These are phyloP conservation scores for Pyrenula massariospora DNA, from an alignment of 495 filamentous ascomycete species.

Conservation along the genomic window DNA sequence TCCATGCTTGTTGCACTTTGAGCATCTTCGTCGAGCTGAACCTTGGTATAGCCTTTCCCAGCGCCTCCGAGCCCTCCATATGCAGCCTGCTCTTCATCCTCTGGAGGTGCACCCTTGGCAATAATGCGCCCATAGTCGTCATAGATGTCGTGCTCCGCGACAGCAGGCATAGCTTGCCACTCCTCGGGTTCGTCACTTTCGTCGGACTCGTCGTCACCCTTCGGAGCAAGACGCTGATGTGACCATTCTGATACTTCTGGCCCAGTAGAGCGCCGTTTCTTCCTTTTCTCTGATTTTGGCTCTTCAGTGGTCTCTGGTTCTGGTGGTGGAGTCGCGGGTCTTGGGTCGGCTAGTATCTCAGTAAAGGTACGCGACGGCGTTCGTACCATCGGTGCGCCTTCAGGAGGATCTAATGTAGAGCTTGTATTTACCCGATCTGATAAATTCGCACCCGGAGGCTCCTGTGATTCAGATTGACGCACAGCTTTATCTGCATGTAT, in stretches of 20 bases:
- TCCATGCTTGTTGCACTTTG: slow-evolving; percentile 92
- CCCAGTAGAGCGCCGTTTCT: not conserved
- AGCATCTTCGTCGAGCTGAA: slow-evolving; percentile 88
- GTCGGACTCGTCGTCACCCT: slow-evolving; percentile 30
- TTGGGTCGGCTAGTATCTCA: not conserved
- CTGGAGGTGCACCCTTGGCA: slow-evolving; percentile 61
- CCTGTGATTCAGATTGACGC: not conserved
- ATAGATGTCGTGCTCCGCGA: slow-evolving; percentile 85
- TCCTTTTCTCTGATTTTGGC: not conserved
- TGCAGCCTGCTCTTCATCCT: slow-evolving; percentile 57
- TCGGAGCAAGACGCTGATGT: slow-evolving; percentile 63
- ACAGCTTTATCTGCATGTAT: not conserved
- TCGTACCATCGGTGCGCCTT: not conserved
- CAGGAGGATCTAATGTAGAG: not conserved
- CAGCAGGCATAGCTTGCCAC: slow-evolving; percentile 92
- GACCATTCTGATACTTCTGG: slow-evolving; percentile 67
- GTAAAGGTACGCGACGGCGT: not conserved
- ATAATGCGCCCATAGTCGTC: slow-evolving; percentile 85
- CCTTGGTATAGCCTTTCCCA: slow-evolving; percentile 86
- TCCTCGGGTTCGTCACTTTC: slow-evolving; percentile 46
- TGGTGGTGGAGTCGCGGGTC: not conserved
- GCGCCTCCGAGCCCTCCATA: slow-evolving; percentile 74
- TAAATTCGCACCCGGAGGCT: not conserved
- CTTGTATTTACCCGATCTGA: not conserved
- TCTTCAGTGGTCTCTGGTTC: not conserved